Evolutionary conservation across 2,329 filamentous ascomycete species (phyloP).

Genomic region (Daldinia sp.): DNA sequence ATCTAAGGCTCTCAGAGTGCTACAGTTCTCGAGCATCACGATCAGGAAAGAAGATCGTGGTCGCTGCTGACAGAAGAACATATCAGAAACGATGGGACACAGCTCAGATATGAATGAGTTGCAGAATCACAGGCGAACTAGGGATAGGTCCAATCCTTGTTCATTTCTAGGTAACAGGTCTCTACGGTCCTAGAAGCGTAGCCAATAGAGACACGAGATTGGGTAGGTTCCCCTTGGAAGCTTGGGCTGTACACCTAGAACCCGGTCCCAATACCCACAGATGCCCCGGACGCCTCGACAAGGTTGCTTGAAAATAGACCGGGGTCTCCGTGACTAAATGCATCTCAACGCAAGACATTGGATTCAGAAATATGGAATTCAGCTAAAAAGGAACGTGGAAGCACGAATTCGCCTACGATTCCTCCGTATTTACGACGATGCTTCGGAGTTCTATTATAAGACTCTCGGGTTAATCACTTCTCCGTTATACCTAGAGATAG

Average conservation of each 20-base stretch:
- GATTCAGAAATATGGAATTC: background rate
- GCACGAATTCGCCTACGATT: background rate
- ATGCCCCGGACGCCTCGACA: constrained; percentile 4
- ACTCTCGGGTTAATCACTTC: background rate
- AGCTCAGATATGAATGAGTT: constrained; percentile 26
- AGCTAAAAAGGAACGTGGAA: background rate
- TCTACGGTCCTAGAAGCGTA: background rate
- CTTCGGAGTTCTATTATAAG: background rate
- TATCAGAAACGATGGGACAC: constrained; percentile 10
- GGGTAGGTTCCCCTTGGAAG: constrained; percentile 9
- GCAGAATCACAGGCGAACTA: constrained; percentile 25
- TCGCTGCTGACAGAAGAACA: constrained; percentile 19
- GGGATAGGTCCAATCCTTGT: constrained; percentile 14
- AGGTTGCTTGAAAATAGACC: constrained; percentile 27
- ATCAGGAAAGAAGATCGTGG: constrained; percentile 21
- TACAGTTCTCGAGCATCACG: constrained; percentile 5
- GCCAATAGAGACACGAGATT: background rate
- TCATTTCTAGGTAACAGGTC: constrained; percentile 18
- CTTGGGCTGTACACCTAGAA: constrained; percentile 4
- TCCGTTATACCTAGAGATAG: background rate
- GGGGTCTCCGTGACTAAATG: constrained; percentile 28
- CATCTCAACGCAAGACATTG: background rate
- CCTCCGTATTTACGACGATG: background rate
- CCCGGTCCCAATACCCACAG: constrained; percentile 10
- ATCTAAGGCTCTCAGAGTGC: background rate